phyloP scores from a whole-genome alignment of 2,329 filamentous ascomycete genomes.

The Phialophora expanda region DNA sequence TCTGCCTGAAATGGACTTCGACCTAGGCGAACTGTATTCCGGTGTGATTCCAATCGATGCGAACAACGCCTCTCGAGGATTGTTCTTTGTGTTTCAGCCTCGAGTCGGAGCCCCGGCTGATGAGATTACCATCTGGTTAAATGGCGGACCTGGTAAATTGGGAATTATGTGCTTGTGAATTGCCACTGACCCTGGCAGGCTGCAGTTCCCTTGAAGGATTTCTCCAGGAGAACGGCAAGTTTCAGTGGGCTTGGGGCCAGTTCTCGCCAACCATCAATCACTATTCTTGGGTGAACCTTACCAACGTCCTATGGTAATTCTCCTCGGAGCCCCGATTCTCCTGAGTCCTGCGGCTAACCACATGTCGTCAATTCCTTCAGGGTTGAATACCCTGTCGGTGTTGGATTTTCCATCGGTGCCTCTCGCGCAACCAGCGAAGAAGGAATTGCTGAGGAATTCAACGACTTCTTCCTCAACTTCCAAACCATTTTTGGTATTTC shows the following conservation, averaged over 20 bases:
- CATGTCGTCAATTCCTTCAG: background rate
- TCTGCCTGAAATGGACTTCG: conserved; percentile 28
- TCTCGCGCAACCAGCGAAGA: conserved; percentile 56
- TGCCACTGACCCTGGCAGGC: conserved; percentile 5
- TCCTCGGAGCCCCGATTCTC: background rate
- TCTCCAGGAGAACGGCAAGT: conserved; percentile 44
- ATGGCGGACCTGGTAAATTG: conserved; percentile 36
- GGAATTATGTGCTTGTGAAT: background rate
- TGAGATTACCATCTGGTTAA: conserved; percentile 36
- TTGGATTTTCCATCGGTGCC: conserved; percentile 32
- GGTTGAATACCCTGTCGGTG: conserved; percentile 36
- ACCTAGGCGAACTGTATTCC: conserved; percentile 30
- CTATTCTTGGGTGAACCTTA: conserved; percentile 47
- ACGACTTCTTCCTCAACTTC: conserved; percentile 61
- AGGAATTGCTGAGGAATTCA: conserved; percentile 54
- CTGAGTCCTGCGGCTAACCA: background rate
- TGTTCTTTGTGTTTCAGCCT: conserved; percentile 37
- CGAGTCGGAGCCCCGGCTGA: conserved; percentile 34
- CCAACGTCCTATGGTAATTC: conserved; percentile 45
- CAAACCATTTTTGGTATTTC: conserved; percentile 47
- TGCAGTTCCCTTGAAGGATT: conserved; percentile 41
- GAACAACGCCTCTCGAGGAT: conserved; percentile 22
- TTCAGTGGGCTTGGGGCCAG: conserved; percentile 41
- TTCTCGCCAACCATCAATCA: conserved; percentile 40
- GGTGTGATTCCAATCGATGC: conserved; percentile 30